Base-by-base conservation (phyloP, 1,284 basidiomycete species). In the Peniophora sp. region DNA sequence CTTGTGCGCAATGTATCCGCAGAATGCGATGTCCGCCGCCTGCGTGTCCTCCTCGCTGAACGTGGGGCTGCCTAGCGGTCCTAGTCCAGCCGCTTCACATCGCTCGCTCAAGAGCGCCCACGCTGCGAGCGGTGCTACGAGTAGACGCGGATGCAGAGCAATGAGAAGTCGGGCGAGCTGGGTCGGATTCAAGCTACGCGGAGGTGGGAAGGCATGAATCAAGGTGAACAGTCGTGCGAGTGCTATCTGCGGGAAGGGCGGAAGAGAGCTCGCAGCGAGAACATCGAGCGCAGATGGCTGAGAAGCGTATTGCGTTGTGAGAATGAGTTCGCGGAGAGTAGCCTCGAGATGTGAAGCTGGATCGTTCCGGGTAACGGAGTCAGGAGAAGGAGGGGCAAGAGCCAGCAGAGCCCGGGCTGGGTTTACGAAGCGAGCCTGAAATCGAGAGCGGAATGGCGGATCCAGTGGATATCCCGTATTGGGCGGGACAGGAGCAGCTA, bases 401-500 rank as follows among this genome's bases (percentile, higher is more conserved):
- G 79, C 71, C 3, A 79, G 64, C n/a, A 78, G 58, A 0, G 82
- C 68, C 12, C 75, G 75, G 19, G 81, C 61, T 9, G 81, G 80
- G 57, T 85, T 81, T 36, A 83, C 63, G 59, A 83, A 84, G 19
- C 82, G 76, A 3, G 81, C 77, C 63, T 84, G 81, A 61, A 84
- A 85, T 17, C 82, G 78, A 60, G 79, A 81, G 23, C 81, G 72
- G 62, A 85, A 85, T 0, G 82, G 82, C 6, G 82, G 82, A 55
- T 85, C 82, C 2, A 83, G 69, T 16, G 81, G 81, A 59, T 81
- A 79, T 20, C 81, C 81, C 2, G 78, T 73, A 61, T 82, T 83
- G 3, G 81, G 81, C 16, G 81, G 81, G 0, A 84, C 80, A 1
- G 82, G 81, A 0, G 55, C 54, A 12, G 55, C 57, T 12, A 63